Base-by-base conservation (phyloP, 345 rosid species). In the Camelina hispida region DNA sequence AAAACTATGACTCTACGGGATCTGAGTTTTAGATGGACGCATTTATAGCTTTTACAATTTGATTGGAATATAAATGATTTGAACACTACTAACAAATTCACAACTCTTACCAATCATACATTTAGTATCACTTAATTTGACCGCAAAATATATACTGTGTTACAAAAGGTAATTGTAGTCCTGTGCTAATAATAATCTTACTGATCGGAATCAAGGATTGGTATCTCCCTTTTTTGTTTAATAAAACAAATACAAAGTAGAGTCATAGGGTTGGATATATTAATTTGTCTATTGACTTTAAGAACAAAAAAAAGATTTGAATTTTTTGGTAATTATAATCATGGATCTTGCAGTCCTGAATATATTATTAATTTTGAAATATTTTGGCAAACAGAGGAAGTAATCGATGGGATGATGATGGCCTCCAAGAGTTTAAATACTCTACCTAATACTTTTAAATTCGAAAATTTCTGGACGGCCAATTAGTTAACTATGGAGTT, bases 261-360 rank as follows among this genome's bases (percentile, higher is more conserved):
- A 42, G 68, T 74, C 60, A 17, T 28, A 75, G 60, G 18, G 5
- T 46, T 37, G 54, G 28, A 51, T 10, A 23, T 28, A 40, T 67
- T 23, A 38, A 67, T 47, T 1, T 7, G 48, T 55, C 15, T 61
- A 54, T 32, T 69, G 70, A 69, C 74, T 62, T 69, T 60, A 9
- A 54, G 66, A 66, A 66, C 59, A 17, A 42, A 51, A 5, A 51
- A 60, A 9, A 52, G 1, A 51, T 73, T 51, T 30, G 48, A 9
- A 34, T 9, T 34, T 62, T 68, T 30, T 9, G 16, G 50, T 69
- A 34, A 37, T 52, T 73, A 68, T 25, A 14, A 13, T 35, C 28
- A 5, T 9, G 44, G 66, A 77, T 70, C 60, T 77, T 77, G 76
- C 80, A 70, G 76, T 77, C 80, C 80, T 62, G 3, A 38, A 46